Evolutionary conservation across 495 filamentous ascomycete species (phyloP).

Genomic region (Pseudotulostoma volvatum): DNA sequence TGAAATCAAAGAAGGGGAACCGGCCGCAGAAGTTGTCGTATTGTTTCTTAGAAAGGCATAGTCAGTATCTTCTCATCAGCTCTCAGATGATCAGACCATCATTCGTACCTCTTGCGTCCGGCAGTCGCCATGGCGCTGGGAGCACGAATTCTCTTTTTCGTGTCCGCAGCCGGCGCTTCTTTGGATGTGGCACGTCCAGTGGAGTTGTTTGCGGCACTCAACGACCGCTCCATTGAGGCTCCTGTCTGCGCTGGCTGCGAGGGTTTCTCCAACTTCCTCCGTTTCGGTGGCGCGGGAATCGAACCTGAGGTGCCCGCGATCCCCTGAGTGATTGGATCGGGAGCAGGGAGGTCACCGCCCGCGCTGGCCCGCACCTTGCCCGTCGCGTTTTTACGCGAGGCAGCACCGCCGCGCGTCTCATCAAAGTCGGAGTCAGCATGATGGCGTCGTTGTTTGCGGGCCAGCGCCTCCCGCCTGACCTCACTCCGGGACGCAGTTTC

Average conservation of each 20-base stretch:
- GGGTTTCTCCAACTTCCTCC: constrained; percentile 62
- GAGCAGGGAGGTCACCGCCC: constrained; percentile 30
- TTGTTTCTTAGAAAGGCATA: constrained; percentile 26
- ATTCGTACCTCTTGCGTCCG: constrained; percentile 54
- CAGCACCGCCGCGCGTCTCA: constrained; percentile 35
- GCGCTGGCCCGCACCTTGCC: constrained; percentile 39
- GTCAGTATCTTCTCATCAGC: constrained; percentile 2
- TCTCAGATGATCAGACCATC: not conserved
- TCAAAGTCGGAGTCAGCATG: constrained; percentile 65
- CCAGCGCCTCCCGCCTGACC: constrained; percentile 59
- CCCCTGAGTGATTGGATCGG: constrained; percentile 13
- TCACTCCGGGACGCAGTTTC: constrained; percentile 68
- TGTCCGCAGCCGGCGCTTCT: constrained; percentile 45
- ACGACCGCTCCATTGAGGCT: constrained; percentile 50
- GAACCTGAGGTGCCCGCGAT: constrained; percentile 14
- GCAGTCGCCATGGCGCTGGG: constrained; percentile 39
- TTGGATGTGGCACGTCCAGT: constrained; percentile 35
- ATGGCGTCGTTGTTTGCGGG: constrained; percentile 51
- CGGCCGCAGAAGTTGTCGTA: constrained; percentile 30
- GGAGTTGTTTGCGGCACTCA: constrained; percentile 36
- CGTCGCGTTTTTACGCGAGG: constrained; percentile 38
- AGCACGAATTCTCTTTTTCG: constrained; percentile 55
- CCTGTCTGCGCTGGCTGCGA: constrained; percentile 29
- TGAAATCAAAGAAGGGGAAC: constrained; percentile 53
- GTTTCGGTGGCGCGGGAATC: constrained; percentile 36